Evolutionary conservation across 2,329 filamentous ascomycete genomes (phyloP).

Genomic region (Colletotrichum plurivorum): DNA sequence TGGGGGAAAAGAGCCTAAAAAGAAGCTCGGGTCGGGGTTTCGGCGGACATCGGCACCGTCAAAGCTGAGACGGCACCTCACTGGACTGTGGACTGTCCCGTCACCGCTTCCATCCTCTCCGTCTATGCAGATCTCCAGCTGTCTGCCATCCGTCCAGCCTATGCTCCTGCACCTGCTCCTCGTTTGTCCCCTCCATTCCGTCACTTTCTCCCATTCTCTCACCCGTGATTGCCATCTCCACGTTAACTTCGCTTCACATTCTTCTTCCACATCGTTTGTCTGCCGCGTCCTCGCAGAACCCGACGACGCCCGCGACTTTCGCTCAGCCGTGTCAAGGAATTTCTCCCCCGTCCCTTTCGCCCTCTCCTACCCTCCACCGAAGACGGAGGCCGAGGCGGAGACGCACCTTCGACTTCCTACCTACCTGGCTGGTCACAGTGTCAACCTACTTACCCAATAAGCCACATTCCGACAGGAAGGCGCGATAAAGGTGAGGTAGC

Average conservation of each 20-base stretch:
- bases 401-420: too few relatives aligned
- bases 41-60: conserved; percentile 32
- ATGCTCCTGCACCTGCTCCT: background rate
- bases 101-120: background rate
- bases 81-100: background rate
- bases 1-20: background rate
- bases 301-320: too few relatives aligned
- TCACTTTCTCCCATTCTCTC: conserved; percentile 9
- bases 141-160: background rate
- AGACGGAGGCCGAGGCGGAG: too few relatives aligned
- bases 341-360: too few relatives aligned
- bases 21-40: conserved; percentile 28
- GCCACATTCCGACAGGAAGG: too few relatives aligned
- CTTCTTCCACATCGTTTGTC: background rate
- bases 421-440: too few relatives aligned
- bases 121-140: conserved; percentile 1
- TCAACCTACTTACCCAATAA: too few relatives aligned
- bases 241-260: background rate
- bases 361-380: too few relatives aligned
- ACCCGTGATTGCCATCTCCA: conserved; percentile 13
- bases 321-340: too few relatives aligned
- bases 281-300: too few relatives aligned
- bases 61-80: conserved; percentile 37
- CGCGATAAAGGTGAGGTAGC: too few relatives aligned
- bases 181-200: conserved; percentile 15